These are phyloP conservation scores for Wallacemonas sp. DNA, from an alignment of 208 protist species.

Conservation along the genomic window DNA sequence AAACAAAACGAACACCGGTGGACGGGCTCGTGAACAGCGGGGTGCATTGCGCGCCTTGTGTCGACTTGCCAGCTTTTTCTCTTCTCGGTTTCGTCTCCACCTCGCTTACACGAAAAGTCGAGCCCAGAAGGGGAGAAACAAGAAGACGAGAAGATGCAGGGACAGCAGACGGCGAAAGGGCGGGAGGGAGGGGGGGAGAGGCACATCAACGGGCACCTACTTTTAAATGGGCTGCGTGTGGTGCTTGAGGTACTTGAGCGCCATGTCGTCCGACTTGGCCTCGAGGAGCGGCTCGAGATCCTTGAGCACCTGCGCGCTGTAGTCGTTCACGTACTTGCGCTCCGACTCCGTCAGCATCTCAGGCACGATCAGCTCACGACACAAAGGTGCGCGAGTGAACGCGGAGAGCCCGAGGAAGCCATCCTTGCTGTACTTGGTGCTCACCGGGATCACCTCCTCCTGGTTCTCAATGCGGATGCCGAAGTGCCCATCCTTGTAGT, in stretches of 20 bases:
- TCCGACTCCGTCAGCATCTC: slow-evolving; percentile 68
- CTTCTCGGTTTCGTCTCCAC: too few species aligned
- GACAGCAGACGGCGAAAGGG: background rate
- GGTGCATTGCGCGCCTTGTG: too few species aligned
- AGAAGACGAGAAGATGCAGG: too few species aligned
- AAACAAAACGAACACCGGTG: too few species aligned
- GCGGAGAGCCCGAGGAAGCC: slow-evolving; percentile 74
- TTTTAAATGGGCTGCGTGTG: slow-evolving; percentile 56
- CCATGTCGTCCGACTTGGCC: slow-evolving; percentile 37
- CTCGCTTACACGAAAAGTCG: too few species aligned
- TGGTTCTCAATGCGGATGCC: slow-evolving; percentile 99
- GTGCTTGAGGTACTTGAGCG: slow-evolving; percentile 64
- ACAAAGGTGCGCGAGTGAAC: slow-evolving; percentile 91
- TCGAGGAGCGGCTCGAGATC: slow-evolving; percentile 46
- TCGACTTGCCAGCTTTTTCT: too few species aligned
- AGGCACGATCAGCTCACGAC: slow-evolving; percentile 87
- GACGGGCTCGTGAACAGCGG: too few species aligned
- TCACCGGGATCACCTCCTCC: slow-evolving; percentile 75
- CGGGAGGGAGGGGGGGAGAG: background rate
- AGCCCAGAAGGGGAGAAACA: too few species aligned
- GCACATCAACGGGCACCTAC: too few species aligned
- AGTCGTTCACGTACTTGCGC: slow-evolving; percentile 70
- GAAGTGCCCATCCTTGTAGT: slow-evolving; percentile 97
- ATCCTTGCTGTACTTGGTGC: slow-evolving; percentile 49
- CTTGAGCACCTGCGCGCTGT: slow-evolving; percentile 58